These are phyloP conservation scores for Chamaecyparis obtusa DNA, from an alignment of 75 land plant species.

Conservation along the genomic window DNA sequence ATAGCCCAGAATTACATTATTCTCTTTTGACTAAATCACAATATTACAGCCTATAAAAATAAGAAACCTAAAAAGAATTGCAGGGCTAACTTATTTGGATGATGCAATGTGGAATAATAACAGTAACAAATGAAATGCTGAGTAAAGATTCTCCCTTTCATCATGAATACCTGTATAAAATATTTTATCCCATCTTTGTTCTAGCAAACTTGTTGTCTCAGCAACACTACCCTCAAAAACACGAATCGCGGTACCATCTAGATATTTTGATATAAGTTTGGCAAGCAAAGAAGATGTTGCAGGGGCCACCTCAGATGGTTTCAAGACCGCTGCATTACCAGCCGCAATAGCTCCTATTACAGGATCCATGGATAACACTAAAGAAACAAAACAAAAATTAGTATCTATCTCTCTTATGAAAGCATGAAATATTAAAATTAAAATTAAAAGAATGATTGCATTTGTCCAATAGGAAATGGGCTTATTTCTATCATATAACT, in stretches of 20 bases:
- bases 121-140: background rate
- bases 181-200: conserved; percentile 96
- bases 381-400: conserved; percentile 16
- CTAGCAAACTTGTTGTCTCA: conserved; percentile 74
- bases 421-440: background rate
- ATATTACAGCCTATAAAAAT: background rate
- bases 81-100: background rate
- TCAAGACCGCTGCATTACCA: conserved; percentile 80
- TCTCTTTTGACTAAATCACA: background rate
- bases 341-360: conserved; percentile 92
- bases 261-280: conserved; percentile 46
- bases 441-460: background rate
- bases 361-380: conserved; percentile 89
- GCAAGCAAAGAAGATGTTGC: conserved; percentile 70
- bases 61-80: background rate
- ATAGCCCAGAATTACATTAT: background rate
- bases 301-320: conserved; percentile 88
- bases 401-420: background rate
- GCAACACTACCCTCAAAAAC: conserved; percentile 88
- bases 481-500: background rate
- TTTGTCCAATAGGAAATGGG: background rate
- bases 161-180: conserved; percentile 75
- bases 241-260: conserved; percentile 64
- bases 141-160: background rate
- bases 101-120: background rate